Base-by-base conservation (phyloP, 2,329 filamentous ascomycete genomes). In the Aureobasidium uvarum region DNA sequence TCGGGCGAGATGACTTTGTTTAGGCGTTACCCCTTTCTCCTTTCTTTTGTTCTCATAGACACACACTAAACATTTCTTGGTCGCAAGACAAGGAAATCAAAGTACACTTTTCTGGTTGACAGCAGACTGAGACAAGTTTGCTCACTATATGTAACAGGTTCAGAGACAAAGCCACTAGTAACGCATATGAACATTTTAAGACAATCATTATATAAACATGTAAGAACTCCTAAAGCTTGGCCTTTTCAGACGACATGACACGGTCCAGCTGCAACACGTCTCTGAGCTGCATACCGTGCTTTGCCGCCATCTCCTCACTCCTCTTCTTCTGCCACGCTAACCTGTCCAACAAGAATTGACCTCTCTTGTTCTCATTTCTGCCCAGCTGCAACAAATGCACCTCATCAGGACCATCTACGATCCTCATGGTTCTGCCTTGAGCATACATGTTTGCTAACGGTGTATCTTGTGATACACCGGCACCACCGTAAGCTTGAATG, bases 381-480 rank as follows among this genome's bases (percentile, higher is more conserved):
- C 90, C 91, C 81, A 95, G 81, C 80, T 95, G 91, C 76, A 91
- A 82, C 70, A 93, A 78, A 77, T 96, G 95, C 67, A 98, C 95
- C 85, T 99, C 95, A 78, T 99, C 95, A 0, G 95, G 95, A 0
- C 95, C 95, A 78, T 99, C 95, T 0, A 75, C 74, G 56, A 76
- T 74, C 28, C 72, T 48, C 71, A 76, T 75, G 45, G 74, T 75
- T 33, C 74, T 68, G 41, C 71, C 72, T 41, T 75, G 72, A 16
- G 74, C 74, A 68, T 72, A 77, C 74, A 76, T 73, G 75, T 83
- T 84, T 14, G 92, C 93, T 69, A 99, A 81, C 23, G 95, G 95
- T 1, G 95, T 98, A 74, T 99, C 95, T 81, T 98, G 95, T 73
- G 87, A 90, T 56, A 99, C 89, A 75, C 95, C 95, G 4, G 90